phyloP scores from a whole-genome alignment of 2,329 filamentous ascomycete genomes.

The Colletotrichum ledebouriae region DNA sequence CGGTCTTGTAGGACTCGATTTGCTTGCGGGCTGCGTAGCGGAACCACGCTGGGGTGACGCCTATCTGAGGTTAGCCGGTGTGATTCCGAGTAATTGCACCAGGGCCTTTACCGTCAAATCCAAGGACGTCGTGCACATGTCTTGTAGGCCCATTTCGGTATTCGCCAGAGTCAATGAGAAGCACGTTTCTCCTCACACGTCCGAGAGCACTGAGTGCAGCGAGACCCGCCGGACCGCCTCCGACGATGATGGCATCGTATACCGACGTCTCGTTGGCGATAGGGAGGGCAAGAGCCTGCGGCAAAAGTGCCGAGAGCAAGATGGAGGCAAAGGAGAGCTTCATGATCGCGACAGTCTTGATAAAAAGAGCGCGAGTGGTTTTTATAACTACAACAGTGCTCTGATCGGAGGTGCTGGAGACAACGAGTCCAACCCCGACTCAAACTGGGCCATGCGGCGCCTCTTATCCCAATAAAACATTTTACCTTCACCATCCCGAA shows the following conservation, averaged over 20 bases:
- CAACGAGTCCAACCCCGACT: neutral
- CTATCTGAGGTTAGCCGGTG: conserved; percentile 50
- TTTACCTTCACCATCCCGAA: neutral
- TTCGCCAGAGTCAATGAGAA: conserved; percentile 69
- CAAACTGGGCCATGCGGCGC: neutral
- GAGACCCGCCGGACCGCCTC: conserved; percentile 70
- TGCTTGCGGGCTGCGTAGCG: conserved; percentile 66
- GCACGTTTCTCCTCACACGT: conserved; percentile 66
- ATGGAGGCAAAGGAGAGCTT: conserved; percentile 22
- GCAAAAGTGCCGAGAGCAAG: conserved; percentile 20
- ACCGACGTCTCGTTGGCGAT: conserved; percentile 21
- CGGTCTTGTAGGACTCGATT: conserved; percentile 49
- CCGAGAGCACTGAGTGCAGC: conserved; percentile 68
- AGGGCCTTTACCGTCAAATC: conserved; percentile 65
- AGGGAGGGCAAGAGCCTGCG: conserved; percentile 14
- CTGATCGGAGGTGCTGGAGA: neutral
- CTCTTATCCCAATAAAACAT: neutral
- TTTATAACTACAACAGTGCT: too few species aligned
- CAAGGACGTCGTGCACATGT: conserved; percentile 73
- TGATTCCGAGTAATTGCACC: neutral
- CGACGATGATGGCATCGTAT: conserved; percentile 70
- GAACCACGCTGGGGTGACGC: conserved; percentile 67
- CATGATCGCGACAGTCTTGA: conserved; percentile 7
- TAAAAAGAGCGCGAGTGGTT: neutral
- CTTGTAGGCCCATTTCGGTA: conserved; percentile 70